Conservation (phyloP, 2,329 filamentous ascomycete species). For the Dothistroma septosporum region DNA sequence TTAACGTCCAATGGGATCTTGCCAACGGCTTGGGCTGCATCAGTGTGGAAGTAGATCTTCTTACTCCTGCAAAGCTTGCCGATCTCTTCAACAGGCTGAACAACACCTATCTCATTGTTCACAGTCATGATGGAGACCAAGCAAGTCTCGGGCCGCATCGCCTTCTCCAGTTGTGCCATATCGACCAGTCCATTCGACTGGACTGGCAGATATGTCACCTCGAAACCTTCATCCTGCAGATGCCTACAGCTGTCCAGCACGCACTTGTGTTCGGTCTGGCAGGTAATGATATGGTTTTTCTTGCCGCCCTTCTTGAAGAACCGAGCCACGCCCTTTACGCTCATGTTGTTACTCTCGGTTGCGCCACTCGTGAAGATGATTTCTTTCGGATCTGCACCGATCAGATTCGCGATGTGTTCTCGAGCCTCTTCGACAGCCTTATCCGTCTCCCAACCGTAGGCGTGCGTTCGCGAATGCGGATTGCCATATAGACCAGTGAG, state of each 20-base stretch:
- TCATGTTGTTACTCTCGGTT: conserved; percentile 99
- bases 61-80: conserved; percentile 84
- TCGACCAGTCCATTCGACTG: conserved; percentile 79
- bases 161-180: conserved; percentile 77
- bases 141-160: conserved; percentile 84
- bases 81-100: conserved; percentile 91
- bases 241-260: conserved; percentile 95
- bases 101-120: conserved; percentile 99
- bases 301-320: conserved; percentile 92
- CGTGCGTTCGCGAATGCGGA: conserved; percentile 93
- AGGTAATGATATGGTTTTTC: conserved; percentile 98
- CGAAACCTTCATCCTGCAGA: conserved; percentile 93
- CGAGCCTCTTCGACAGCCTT: conserved; percentile 86
- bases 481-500: conserved; percentile 94
- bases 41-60: conserved; percentile 97
- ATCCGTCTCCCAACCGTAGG: conserved; percentile 98
- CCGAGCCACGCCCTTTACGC: conserved; percentile 92
- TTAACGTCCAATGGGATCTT: conserved; percentile 97
- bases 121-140: conserved; percentile 98
- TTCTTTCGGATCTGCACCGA: conserved; percentile 93
- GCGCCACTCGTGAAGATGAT: conserved; percentile 98
- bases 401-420: conserved; percentile 75
- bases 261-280: conserved; percentile 98
- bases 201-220: conserved; percentile 94
- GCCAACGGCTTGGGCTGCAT: conserved; percentile 94